Conservation (phyloP, 2,329 filamentous ascomycete genomes). For the Triangularia setosa region DNA sequence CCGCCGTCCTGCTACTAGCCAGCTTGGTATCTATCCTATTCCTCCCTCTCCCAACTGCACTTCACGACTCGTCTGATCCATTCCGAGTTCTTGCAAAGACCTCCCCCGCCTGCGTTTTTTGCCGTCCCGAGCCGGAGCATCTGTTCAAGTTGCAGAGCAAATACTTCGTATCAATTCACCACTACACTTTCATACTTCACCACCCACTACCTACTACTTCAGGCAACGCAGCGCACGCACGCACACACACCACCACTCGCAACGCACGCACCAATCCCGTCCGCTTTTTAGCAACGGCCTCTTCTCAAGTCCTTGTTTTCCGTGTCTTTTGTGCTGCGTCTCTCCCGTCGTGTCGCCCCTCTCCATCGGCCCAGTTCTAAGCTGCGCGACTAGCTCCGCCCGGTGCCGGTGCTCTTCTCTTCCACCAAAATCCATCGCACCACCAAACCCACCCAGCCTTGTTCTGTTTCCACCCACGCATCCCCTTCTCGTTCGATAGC, state of each 20-base stretch:
- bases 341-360: conserved; percentile 13
- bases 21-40: neutral
- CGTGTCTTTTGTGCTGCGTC: conserved; percentile 8
- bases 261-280: neutral
- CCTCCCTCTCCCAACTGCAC: conserved; percentile 3
- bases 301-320: neutral
- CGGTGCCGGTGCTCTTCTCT: conserved; percentile 16
- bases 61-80: conserved; percentile 2
- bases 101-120: conserved; percentile 26
- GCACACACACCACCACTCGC: neutral
- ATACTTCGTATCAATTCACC: conserved; percentile 1
- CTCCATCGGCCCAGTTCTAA: conserved; percentile 15
- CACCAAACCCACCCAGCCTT: neutral
- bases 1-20: conserved; percentile 13
- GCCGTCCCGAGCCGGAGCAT: conserved; percentile 6
- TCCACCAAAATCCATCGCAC: conserved; percentile 11
- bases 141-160: neutral
- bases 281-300: neutral
- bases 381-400: conserved; percentile 20
- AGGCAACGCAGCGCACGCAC: neutral
- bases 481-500: conserved; percentile 14
- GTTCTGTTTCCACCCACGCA: neutral
- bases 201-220: neutral
- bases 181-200: neutral
- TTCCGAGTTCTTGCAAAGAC: neutral